Base-by-base conservation (phyloP, 495 filamentous ascomycete species). In the Podospora anserina region DNA sequence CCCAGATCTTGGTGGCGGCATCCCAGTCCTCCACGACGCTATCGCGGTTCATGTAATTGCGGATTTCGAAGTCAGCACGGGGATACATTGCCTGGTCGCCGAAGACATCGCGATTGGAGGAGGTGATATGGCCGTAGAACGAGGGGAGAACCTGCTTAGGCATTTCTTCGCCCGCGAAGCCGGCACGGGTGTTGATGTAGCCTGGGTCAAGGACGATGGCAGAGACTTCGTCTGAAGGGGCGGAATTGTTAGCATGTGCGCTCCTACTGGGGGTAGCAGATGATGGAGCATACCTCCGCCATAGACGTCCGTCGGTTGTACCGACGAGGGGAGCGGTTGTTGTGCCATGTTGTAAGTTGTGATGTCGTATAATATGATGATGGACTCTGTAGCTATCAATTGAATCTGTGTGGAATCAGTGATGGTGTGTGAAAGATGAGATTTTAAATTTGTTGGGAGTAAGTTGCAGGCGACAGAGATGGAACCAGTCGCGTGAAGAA, bases 11-110 rank as follows among this genome's bases (percentile, higher is more conserved):
- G 64, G 91, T 88, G 26, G 93, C 95, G 66, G 89, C 89, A 68
- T 98, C 96, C 95, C 95, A 98, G 78, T 99, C 94, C 78, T 96
- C 92, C 62, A 98, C 96, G 32, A 91, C 86, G 70, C 94, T 93
- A 77, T 98, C 94, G 74, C 88, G 87, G 72, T 87, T 88, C 85
- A 97, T 94, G 69, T 94, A 92, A 77, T 98, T 98, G 76, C 88
- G 86, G 67, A 97, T 87, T 62, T 95, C 90, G 74, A 97, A 82
- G 56, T 87, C 86, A 3, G 86, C 84, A 54, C 90, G 87, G 39
- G 94, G 90, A 30, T 89, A 87, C 62, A 96, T 90, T 23, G 89
- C 83, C 76, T 97, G 91, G 71, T 99, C 95, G 74, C 95, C 95
- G 68, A 91, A 97, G 65, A 94, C 79, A 70, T 90, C 85, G 66